phyloP scores from a whole-genome alignment of 208 protist species.

The Balamuthia mandrillaris region DNA sequence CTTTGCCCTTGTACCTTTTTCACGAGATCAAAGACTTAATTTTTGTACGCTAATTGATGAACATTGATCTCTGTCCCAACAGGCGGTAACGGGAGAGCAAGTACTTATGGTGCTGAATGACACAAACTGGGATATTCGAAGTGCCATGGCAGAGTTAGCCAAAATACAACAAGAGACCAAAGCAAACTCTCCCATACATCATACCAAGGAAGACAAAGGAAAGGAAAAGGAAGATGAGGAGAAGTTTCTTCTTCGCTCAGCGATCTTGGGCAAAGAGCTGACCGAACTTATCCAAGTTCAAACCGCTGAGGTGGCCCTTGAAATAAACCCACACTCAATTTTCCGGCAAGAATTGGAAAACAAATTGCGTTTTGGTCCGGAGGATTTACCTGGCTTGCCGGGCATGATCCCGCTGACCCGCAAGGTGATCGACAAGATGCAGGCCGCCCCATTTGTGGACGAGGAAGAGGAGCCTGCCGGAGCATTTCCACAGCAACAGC shows the following conservation, averaged over 20 bases:
- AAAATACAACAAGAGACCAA: too few species aligned
- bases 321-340: neutral
- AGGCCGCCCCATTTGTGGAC: neutral
- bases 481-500: neutral
- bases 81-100: too few species aligned
- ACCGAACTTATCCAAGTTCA: conserved; percentile 29
- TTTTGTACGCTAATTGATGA: neutral
- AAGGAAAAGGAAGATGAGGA: neutral
- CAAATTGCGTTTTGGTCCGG: conserved; percentile 29
- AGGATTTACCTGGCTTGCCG: conserved; percentile 13
- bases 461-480: neutral
- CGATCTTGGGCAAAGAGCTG: conserved; percentile 31
- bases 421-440: conserved; percentile 17
- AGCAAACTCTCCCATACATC: too few species aligned
- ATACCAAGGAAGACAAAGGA: neutral
- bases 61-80: too few species aligned
- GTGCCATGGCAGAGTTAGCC: too few species aligned
- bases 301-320: neutral
- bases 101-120: too few species aligned
- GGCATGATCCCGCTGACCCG: neutral
- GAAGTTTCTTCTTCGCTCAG: neutral
- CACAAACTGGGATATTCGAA: too few species aligned
- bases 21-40: too few species aligned
- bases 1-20: neutral
- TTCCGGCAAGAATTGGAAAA: conserved; percentile 20